A percentile compares a stretch with the other conserved stretches of the same genome.
Evolutionary conservation across 306 rosid species (phyloP).

Genomic region (Prunus dulcis): DNA sequence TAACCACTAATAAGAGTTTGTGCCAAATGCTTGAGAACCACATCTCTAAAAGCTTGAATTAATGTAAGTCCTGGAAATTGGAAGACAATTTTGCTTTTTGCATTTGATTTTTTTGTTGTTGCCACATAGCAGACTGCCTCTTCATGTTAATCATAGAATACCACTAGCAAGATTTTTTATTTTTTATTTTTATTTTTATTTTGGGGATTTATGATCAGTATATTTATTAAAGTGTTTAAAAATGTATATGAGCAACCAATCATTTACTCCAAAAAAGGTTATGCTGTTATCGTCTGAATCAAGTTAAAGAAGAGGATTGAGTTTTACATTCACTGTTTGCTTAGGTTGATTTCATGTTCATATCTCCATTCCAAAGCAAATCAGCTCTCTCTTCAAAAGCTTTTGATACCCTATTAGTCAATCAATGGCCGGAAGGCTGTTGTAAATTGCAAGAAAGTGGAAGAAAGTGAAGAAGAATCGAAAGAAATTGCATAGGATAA

Average conservation of each 20-base stretch:
- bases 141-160: too few relatives aligned
- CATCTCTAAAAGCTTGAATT: background rate
- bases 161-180: background rate
- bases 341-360: background rate
- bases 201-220: too few relatives aligned
- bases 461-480: too few relatives aligned
- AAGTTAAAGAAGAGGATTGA: background rate
- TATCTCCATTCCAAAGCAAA: background rate
- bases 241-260: background rate
- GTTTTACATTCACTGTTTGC: background rate
- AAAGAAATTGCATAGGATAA: too few relatives aligned
- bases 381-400: background rate
- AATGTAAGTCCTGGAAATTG: background rate
- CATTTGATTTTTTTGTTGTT: too few relatives aligned
- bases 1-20: background rate
- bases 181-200: too few relatives aligned
- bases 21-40: background rate
- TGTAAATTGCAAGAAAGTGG: too few relatives aligned
- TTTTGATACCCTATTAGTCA: background rate
- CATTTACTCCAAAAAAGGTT: background rate
- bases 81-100: too few relatives aligned
- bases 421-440: background rate
- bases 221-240: too few relatives aligned
- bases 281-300: background rate
- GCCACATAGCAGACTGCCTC: background rate